Percentiles rank a stretch among this genome's conserved stretches.
Evolutionary conservation across 805 yeast genomes (phyloP).

Genomic region (Metschnikowia noctiluminum): DNA sequence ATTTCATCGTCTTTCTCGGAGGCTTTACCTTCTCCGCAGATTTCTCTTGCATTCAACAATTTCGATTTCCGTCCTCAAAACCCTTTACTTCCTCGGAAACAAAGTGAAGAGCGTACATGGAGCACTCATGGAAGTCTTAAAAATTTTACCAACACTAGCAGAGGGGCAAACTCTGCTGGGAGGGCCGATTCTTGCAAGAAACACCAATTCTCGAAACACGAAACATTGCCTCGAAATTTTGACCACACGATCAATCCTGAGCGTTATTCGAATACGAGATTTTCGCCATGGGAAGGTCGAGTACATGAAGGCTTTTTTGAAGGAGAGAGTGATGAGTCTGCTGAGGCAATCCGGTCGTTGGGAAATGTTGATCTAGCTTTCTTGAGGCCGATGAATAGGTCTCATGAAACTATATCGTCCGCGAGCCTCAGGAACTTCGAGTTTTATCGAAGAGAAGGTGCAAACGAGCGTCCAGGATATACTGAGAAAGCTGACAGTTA

Average conservation of each 20-base stretch:
- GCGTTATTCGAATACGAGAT: no score
- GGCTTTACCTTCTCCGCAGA: conserved; percentile 27
- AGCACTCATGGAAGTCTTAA: background rate
- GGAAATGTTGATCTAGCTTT: conserved; percentile 20
- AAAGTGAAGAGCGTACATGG: background rate
- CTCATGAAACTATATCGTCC: conserved; percentile 30
- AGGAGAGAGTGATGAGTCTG: background rate
- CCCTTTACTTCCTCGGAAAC: background rate
- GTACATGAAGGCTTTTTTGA: background rate
- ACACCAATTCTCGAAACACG: no score
- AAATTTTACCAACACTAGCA: no score
- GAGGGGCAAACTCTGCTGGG: no score
- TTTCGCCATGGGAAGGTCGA: background rate
- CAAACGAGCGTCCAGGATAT: background rate
- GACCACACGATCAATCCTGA: no score
- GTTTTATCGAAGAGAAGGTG: background rate
- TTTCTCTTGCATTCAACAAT: conserved; percentile 4
- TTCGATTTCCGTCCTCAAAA: background rate
- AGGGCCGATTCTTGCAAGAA: no score
- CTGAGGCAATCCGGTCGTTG: background rate
- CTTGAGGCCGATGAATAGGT: conserved; percentile 31
- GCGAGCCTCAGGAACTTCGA: background rate
- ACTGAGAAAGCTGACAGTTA: background rate
- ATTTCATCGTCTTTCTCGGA: conserved; percentile 27
- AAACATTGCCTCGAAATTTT: no score